Base-by-base conservation (phyloP, 2,329 filamentous ascomycete species). In the Xylaria sp. region DNA sequence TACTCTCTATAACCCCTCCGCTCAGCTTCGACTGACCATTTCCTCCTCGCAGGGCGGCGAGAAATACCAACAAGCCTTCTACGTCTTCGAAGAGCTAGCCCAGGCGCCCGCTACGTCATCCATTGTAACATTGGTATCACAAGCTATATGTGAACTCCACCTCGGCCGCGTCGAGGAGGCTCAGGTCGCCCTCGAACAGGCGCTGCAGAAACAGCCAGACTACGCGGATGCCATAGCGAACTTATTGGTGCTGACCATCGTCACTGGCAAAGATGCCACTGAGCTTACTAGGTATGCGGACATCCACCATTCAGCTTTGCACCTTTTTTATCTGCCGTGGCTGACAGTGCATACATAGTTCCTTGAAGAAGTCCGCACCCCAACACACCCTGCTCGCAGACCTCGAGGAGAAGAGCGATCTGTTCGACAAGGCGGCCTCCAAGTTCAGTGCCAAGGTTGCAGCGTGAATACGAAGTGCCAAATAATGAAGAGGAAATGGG, bases 71-170 rank as follows among this genome's bases (percentile, higher is more conserved):
- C 93, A 96, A 77, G 91, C 95, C 20, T 98, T 97, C 82, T 98
- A 99, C 84, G 95, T 98, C 69, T 98, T 93, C 77, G 95, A 98
- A 81, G 96, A 99, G 81, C 88, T 98, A 57, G 95, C 96, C 4
- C 93, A 97, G 78, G 91, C 93, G 32, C 91, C 94, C 2, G 90
- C 92, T 36, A 94, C 93, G 20, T 90, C 93, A 57, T 93, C 93
- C 18, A 86, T 90, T 60, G 86, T 90, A 73, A 91, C 89, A 20
- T 87, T 97, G 63, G 89, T 97, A 68, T 91, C 93, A 23, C 96
- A 98, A 82, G 95, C 94, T 30, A 89, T 98, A 30, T 91, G 93
- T 28, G 95, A 99, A 80, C 83, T 98, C 61, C 96, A 98, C 78
- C 89, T 98, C 32, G 94, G 94, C 59, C 89, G 96, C 57, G 82